Evolutionary conservation across 768 basidiomycete genomes (phyloP).

Genomic region (Lactarius indigo): DNA sequence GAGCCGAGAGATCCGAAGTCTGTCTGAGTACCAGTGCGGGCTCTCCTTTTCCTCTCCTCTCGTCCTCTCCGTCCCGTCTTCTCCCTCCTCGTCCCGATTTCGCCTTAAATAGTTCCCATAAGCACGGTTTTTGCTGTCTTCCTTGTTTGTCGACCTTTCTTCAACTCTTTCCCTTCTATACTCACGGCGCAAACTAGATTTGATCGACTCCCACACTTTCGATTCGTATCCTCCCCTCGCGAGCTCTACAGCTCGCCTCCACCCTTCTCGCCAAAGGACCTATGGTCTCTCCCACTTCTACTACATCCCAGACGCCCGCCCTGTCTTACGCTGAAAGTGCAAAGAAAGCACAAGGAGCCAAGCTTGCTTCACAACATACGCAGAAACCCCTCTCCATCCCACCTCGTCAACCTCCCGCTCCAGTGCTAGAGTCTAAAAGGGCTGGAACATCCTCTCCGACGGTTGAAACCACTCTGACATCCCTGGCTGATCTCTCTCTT

Average conservation of each 20-base stretch:
- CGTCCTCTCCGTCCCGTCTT: not conserved
- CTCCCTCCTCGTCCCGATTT: not conserved
- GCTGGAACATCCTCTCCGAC: not conserved
- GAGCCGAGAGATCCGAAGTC: conserved; percentile 1
- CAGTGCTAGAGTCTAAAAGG: conserved; percentile 10
- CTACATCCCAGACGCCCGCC: conserved; percentile 35
- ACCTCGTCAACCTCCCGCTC: conserved; percentile 11
- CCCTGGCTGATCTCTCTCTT: conserved; percentile 13
- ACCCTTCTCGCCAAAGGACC: conserved; percentile 29
- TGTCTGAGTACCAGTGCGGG: not conserved
- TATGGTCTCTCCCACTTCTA: conserved; percentile 33
- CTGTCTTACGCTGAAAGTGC: conserved; percentile 51
- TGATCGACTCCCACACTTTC: conserved; percentile 17
- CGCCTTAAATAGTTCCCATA: not conserved
- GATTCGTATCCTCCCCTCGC: conserved; percentile 26
- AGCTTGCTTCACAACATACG: conserved; percentile 17
- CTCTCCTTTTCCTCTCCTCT: not conserved
- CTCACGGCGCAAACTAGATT: conserved; percentile 16
- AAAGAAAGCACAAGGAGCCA: conserved; percentile 38
- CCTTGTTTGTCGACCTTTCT: not conserved
- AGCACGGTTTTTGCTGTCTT: not conserved
- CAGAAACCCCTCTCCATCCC: conserved; percentile 18
- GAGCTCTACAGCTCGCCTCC: conserved; percentile 16
- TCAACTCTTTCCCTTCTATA: not conserved
- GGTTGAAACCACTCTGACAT: conserved; percentile 7